phyloP scores from a whole-genome alignment of 805 yeast genomes.

The Saccharomycopsis sp. region DNA sequence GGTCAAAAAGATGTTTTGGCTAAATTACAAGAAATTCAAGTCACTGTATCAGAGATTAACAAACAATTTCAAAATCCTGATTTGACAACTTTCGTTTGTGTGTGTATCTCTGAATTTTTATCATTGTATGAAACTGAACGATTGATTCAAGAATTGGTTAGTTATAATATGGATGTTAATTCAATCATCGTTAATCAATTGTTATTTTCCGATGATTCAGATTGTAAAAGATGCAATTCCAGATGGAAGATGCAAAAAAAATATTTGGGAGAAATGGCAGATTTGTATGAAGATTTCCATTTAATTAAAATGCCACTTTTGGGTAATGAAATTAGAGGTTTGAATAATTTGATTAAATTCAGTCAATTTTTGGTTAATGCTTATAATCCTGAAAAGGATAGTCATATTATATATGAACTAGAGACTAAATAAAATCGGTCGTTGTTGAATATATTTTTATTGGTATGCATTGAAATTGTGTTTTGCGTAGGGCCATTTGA shows the following conservation, averaged over 20 bases:
- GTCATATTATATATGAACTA: conserved; percentile 30
- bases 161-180: conserved; percentile 94
- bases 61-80: conserved; percentile 95
- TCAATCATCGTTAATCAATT: conserved; percentile 94
- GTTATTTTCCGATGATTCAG: conserved; percentile 71
- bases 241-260: conserved; percentile 95
- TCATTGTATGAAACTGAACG: conserved; percentile 97
- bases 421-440: conserved; percentile 22
- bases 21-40: conserved; percentile 75
- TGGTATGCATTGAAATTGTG: not conserved
- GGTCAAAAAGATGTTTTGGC: conserved; percentile 61
- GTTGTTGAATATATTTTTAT: not conserved
- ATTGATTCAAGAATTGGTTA: conserved; percentile 91
- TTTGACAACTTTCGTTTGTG: conserved; percentile 91
- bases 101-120: conserved; percentile 93
- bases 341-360: conserved; percentile 75
- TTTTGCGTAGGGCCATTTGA: not conserved
- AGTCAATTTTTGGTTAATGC: conserved; percentile 75
- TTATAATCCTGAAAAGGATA: conserved; percentile 60
- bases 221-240: conserved; percentile 84
- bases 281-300: conserved; percentile 94
- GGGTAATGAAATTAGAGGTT: conserved; percentile 92
- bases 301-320: conserved; percentile 91
- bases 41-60: conserved; percentile 79
- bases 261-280: conserved; percentile 91